Percentiles rank a stretch among this genome's conserved stretches.
Conservation (phyloP, 176 grass and related monocot species). For the Paspalum vaginatum region DNA sequence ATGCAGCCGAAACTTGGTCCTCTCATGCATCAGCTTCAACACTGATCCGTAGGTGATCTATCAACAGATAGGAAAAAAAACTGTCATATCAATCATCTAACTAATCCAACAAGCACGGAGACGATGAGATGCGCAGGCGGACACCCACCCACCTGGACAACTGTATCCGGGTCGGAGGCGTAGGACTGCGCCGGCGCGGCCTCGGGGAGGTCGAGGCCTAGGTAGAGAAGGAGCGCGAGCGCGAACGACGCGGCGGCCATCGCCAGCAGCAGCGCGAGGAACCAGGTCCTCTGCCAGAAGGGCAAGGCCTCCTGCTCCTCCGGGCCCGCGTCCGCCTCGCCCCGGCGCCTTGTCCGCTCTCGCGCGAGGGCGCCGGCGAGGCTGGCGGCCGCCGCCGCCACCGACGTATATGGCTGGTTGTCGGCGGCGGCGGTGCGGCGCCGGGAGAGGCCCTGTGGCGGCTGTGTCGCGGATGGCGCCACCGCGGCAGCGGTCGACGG, state of each 20-base stretch:
- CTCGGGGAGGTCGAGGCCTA: constrained; percentile 66
- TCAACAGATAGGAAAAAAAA: constrained; percentile 22
- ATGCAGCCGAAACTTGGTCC: constrained; percentile 71
- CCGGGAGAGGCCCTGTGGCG: constrained; percentile 57
- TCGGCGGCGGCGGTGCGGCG: constrained; percentile 37
- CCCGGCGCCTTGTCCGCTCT: constrained; percentile 35
- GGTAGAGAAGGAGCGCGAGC: constrained; percentile 70
- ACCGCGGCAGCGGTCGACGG: constrained; percentile 54
- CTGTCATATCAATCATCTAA: constrained; percentile 18
- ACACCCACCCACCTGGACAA: constrained; percentile 55
- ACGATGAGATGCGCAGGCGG: not conserved
- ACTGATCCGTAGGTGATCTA: constrained; percentile 77
- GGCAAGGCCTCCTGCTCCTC: constrained; percentile 20
- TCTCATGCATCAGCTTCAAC: constrained; percentile 79
- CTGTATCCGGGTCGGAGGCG: constrained; percentile 45
- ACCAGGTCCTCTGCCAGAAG: constrained; percentile 92
- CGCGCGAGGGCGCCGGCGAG: constrained; percentile 43
- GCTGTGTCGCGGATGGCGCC: constrained; percentile 43
- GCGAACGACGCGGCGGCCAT: constrained; percentile 77
- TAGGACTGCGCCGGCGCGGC: constrained; percentile 50
- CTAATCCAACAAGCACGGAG: constrained; percentile 13
- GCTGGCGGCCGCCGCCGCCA: constrained; percentile 18
- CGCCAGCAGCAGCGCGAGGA: constrained; percentile 62
- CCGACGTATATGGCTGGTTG: not conserved
- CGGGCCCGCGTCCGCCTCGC: not conserved